Base-by-base conservation (phyloP, 2,329 filamentous ascomycete species). In the Ophiostoma piceae region DNA sequence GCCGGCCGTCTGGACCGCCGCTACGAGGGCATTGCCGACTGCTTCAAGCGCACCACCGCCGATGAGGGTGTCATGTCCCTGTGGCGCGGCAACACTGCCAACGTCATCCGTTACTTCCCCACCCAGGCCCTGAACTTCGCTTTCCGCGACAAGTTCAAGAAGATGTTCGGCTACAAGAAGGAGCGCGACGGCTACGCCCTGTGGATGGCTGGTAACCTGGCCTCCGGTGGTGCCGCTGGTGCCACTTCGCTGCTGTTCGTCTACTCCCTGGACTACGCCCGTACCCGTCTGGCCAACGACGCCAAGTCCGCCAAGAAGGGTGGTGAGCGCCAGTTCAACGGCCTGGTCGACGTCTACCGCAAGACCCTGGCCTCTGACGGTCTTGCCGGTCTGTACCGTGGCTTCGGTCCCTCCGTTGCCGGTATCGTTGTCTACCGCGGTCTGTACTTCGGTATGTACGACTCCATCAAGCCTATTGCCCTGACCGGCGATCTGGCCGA, bases 361-460 rank as follows among this genome's bases (percentile, higher is more conserved):
- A 99, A 99, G 95, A 99, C 95, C 79, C 89, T 99, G 79, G 94
- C 95, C 78, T 92, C 92, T 79, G 95, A 99, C 83, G 95, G 95
- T 96, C 88, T 99, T 86, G 91, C 90, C 81, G 95, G 95, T 96
- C 94, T 99, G 81, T 99, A 99, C 92, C 95, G 95, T 96, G 95
- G 95, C 88, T 99, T 99, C 92, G 93, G 94, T 88, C 95, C 96
- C 83, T 99, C 95, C 80, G 95, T 99, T 80, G 88, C 91, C 84
- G 95, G 95, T 91, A 99, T 99, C 84, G 84, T 99, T 79, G 95
- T 99, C 86, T 99, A 99, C 92, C 95, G 95, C 92, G 95, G 95
- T 97, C 93, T 99, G 79, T 99, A 99, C 94, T 99, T 99, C 91
- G 95, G 95, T 83, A 91, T 99, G 91, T 99, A 99, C 93, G 95